Percentiles rank a stretch among this genome's conserved stretches.
Evolutionary conservation across 768 basidiomycete species (phyloP).

Genomic region (Rhodosporidiobolus odoratus): DNA sequence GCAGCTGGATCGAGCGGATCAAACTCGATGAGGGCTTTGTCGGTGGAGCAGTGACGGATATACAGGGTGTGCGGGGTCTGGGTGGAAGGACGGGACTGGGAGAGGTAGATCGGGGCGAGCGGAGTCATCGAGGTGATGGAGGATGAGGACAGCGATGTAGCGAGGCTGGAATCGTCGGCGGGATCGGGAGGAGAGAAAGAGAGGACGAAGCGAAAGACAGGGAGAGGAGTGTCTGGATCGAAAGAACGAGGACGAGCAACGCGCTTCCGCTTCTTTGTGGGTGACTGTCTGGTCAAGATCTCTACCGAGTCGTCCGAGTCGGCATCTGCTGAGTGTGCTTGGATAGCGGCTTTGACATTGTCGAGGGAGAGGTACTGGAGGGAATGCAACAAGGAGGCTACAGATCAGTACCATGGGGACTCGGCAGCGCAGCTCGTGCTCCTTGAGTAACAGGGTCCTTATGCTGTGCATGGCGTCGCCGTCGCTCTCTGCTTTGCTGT

Average conservation of each 20-base stretch:
- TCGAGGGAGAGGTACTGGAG: background rate
- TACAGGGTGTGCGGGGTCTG: slow-evolving; percentile 9
- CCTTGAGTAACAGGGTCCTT: no score
- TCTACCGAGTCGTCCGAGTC: slow-evolving; percentile 12
- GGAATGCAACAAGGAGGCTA: no score
- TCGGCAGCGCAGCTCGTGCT: no score
- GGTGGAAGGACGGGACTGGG: background rate
- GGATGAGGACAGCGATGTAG: no score
- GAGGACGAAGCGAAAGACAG: background rate
- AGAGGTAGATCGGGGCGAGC: background rate
- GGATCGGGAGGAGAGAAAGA: background rate
- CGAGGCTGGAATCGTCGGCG: background rate
- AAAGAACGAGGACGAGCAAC: no score
- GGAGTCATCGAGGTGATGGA: background rate
- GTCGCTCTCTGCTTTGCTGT: no score
- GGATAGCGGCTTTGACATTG: no score
- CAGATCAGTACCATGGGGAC: no score
- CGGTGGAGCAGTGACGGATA: background rate
- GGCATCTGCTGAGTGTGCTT: no score
- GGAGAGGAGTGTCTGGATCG: background rate
- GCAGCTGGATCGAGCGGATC: slow-evolving; percentile 19
- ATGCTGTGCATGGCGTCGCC: no score
- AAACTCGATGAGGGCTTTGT: slow-evolving; percentile 13
- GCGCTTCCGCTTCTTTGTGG: background rate
- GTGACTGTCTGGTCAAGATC: background rate